These are phyloP conservation scores for Aureobasidium subglaciale DNA, from an alignment of 2,329 filamentous ascomycete genomes.

Conservation along the genomic window DNA sequence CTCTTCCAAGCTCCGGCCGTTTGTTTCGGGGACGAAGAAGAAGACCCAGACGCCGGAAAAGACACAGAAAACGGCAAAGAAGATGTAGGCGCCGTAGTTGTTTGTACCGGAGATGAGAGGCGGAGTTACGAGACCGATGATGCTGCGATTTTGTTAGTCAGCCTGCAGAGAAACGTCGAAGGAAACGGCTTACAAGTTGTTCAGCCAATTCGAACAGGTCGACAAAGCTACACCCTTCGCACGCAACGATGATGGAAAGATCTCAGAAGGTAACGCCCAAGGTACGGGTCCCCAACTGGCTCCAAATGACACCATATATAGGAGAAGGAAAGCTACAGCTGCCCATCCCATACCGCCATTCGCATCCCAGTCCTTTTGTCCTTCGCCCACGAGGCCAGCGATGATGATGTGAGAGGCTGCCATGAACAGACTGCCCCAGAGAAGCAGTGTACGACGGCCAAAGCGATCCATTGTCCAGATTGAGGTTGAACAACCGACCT, in stretches of 20 bases:
- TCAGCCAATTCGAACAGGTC: slow-evolving; percentile 53
- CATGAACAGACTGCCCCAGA: slow-evolving; percentile 26
- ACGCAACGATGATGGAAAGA: slow-evolving; percentile 55
- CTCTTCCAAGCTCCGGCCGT: slow-evolving; percentile 32
- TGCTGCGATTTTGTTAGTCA: slow-evolving; percentile 34
- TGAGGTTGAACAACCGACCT: slow-evolving; percentile 51
- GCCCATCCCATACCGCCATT: slow-evolving; percentile 19
- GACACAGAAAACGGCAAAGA: slow-evolving; percentile 51
- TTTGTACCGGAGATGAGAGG: slow-evolving; percentile 39
- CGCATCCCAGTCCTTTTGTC: slow-evolving; percentile 20
- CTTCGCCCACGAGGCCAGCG: slow-evolving; percentile 21
- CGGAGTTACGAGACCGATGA: slow-evolving; percentile 37
- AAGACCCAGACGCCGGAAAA: slow-evolving; percentile 46
- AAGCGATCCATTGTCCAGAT: slow-evolving; percentile 60
- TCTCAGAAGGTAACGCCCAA: slow-evolving; percentile 43
- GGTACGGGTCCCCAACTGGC: slow-evolving; percentile 40
- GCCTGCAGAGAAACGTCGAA: background rate
- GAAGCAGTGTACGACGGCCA: slow-evolving; percentile 52
- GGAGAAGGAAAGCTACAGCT: slow-evolving; percentile 15
- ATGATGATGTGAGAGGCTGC: slow-evolving; percentile 27
- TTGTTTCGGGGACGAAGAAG: slow-evolving; percentile 53
- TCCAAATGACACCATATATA: slow-evolving; percentile 42
- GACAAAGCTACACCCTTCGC: slow-evolving; percentile 61
- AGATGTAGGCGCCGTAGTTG: slow-evolving; percentile 51
- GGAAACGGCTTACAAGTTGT: background rate